Evolutionary conservation across 495 filamentous ascomycete species (phyloP).

Genomic region (Usnea hakonensis): DNA sequence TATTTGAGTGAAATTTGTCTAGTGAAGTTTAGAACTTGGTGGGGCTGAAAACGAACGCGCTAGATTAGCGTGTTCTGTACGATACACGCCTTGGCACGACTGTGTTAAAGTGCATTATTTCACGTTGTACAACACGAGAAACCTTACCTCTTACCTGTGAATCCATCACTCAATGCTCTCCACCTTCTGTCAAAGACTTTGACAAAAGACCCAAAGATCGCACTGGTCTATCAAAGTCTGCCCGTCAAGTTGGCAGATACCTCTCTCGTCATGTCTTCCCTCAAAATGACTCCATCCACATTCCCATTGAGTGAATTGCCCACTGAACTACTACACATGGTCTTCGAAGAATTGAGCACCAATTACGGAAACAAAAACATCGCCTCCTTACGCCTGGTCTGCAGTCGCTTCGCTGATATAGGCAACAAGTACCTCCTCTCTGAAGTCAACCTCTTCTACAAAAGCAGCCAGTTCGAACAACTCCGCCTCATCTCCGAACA

Average conservation of each 20-base stretch:
- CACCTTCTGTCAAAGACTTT: neutral
- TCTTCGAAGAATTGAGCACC: neutral
- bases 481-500: slow-evolving; percentile 2
- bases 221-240: neutral
- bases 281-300: neutral
- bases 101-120: no score
- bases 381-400: slow-evolving; percentile 1
- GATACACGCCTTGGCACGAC: no score
- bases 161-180: no score
- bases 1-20: no score
- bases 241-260: neutral
- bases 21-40: no score
- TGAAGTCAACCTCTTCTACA: neutral
- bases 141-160: no score
- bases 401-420: neutral
- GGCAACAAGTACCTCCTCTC: neutral
- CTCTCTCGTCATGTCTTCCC: neutral
- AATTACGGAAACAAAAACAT: neutral
- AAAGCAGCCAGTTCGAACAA: neutral
- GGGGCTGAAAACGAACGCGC: no score
- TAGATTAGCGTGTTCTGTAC: no score
- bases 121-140: no score
- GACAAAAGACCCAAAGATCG: neutral
- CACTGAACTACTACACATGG: neutral
- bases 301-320: neutral